phyloP scores from a whole-genome alignment of 768 basidiomycete species.

The Candolleomyces efflorescens region DNA sequence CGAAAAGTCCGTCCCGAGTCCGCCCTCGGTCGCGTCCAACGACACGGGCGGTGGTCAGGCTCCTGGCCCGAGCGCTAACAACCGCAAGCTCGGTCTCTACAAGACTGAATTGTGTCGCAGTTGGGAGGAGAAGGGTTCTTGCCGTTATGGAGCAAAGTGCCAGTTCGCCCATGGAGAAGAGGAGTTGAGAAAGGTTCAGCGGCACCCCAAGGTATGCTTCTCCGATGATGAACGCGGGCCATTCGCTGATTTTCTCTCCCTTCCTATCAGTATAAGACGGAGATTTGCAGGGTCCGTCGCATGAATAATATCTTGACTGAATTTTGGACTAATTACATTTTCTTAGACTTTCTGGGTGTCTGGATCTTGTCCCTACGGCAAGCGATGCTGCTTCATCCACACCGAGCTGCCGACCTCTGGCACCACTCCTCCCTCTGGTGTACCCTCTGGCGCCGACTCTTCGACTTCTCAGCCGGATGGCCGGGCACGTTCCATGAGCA shows the following conservation, averaged over 20 bases:
- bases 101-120: constrained; percentile 89
- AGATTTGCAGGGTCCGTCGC: constrained; percentile 77
- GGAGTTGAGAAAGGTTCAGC: constrained; percentile 75
- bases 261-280: constrained; percentile 76
- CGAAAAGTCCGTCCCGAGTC: constrained; percentile 37
- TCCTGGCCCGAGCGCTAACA: constrained; percentile 83
- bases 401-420: constrained; percentile 75
- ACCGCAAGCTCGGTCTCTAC: constrained; percentile 85
- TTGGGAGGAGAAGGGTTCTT: constrained; percentile 89
- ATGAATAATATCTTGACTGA: constrained; percentile 3
- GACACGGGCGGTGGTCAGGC: constrained; percentile 33
- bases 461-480: constrained; percentile 48
- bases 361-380: constrained; percentile 89
- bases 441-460: constrained; percentile 34
- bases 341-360: constrained; percentile 88
- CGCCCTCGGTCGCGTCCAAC: constrained; percentile 18
- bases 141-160: constrained; percentile 84
- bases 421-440: constrained; percentile 45
- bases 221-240: constrained; percentile 5
- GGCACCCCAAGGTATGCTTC: constrained; percentile 78
- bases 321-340: constrained; percentile 10
- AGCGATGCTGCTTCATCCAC: constrained; percentile 92
- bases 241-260: constrained; percentile 14
- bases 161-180: constrained; percentile 94
- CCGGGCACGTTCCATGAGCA: constrained; percentile 63